phyloP scores from a whole-genome alignment of 345 rosid genomes.

The Eutrema heterophyllum region DNA sequence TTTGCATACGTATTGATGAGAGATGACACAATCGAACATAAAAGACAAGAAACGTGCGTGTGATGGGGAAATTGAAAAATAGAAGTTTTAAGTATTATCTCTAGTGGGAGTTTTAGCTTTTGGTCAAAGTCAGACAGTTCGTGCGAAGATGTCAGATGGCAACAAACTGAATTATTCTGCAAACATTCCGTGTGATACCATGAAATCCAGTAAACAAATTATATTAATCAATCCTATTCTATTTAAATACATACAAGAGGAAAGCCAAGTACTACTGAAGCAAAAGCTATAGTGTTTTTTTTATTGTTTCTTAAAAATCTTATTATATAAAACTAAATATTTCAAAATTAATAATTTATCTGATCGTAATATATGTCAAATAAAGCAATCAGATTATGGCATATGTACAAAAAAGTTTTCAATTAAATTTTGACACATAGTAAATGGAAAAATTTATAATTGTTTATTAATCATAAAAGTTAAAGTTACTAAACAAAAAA shows the following conservation, averaged over 20 bases:
- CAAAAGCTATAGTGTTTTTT: background rate
- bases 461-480: too few species aligned
- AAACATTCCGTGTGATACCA: slow-evolving; percentile 14
- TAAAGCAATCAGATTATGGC: too few species aligned
- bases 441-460: too few species aligned
- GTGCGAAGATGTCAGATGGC: slow-evolving; percentile 29
- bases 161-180: slow-evolving; percentile 18
- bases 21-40: background rate
- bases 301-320: too few species aligned
- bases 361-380: too few species aligned
- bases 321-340: too few species aligned
- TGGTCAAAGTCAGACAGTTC: slow-evolving; percentile 28
- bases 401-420: too few species aligned
- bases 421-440: too few species aligned
- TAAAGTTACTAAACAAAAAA: too few species aligned
- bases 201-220: background rate
- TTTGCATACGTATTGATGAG: background rate
- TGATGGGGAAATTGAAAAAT: background rate
- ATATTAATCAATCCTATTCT: background rate
- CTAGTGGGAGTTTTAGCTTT: background rate
- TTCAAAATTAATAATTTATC: too few species aligned
- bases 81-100: background rate
- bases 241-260: background rate
- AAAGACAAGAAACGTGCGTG: slow-evolving; percentile 6
- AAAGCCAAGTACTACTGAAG: background rate